Evolutionary conservation across 2,329 filamentous ascomycete species (phyloP).

Genomic region (Ophiostoma himal-ulmi): DNA sequence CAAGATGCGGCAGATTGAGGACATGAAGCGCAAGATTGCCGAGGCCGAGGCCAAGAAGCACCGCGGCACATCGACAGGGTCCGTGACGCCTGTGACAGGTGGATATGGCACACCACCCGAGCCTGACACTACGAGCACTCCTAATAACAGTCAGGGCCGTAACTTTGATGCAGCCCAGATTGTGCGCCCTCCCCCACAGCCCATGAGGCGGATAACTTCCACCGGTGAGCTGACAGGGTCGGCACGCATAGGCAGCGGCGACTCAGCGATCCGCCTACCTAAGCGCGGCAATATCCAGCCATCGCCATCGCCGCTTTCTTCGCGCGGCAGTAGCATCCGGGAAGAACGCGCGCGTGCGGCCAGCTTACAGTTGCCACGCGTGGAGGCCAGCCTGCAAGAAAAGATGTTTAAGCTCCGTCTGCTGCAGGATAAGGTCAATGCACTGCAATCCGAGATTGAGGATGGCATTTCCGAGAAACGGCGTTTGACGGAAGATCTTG

Average conservation of each 20-base stretch:
- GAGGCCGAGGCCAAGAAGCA: conserved; percentile 51
- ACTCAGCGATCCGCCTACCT: conserved; percentile 26
- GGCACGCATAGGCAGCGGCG: background rate
- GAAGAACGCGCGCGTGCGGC: conserved; percentile 34
- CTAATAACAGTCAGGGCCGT: conserved; percentile 6
- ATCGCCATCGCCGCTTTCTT: background rate
- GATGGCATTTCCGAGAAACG: conserved; percentile 33
- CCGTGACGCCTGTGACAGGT: conserved; percentile 30
- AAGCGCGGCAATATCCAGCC: conserved; percentile 27
- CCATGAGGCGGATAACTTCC: conserved; percentile 19
- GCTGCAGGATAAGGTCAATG: conserved; percentile 43
- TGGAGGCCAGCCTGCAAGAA: conserved; percentile 38
- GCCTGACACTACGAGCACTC: background rate
- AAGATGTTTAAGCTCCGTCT: conserved; percentile 45
- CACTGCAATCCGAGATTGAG: conserved; percentile 45
- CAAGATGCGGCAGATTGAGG: conserved; percentile 55
- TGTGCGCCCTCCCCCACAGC: conserved; percentile 2
- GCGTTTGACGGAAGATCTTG: conserved; percentile 32
- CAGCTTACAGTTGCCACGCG: conserved; percentile 37
- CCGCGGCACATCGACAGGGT: conserved; percentile 31
- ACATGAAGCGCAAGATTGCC: conserved; percentile 54
- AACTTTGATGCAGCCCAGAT: background rate
- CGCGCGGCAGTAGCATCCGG: conserved; percentile 20
- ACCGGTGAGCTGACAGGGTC: conserved; percentile 8
- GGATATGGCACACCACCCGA: conserved; percentile 30